Percentiles rank a stretch among this genome's conserved stretches.
Conservation (phyloP, 2,329 filamentous ascomycete species). For the Scopulariopsis brevicaulis region DNA sequence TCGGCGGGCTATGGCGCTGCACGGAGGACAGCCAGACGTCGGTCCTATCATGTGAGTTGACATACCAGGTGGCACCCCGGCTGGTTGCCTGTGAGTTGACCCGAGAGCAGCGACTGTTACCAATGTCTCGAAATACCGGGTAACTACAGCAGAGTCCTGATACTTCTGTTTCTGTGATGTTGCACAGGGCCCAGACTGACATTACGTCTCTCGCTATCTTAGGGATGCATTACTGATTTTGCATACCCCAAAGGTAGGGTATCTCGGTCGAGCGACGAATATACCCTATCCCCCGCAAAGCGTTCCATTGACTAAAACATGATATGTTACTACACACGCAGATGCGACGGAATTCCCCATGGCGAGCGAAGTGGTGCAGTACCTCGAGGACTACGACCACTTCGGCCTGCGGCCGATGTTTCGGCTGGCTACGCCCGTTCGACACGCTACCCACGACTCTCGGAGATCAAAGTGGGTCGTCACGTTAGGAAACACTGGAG, state of each 20-base stretch:
- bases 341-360: slow-evolving; percentile 13
- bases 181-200: neutral
- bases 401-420: slow-evolving; percentile 15
- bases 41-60: slow-evolving; percentile 20
- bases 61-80: neutral
- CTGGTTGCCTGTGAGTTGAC: slow-evolving; percentile 1
- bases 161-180: neutral
- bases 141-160: slow-evolving; percentile 1
- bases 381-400: slow-evolving; percentile 20
- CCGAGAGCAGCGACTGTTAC: slow-evolving; percentile 13
- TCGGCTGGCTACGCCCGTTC: slow-evolving; percentile 14
- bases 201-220: slow-evolving; percentile 2
- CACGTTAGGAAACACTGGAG: slow-evolving; percentile 10
- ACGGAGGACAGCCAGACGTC: slow-evolving; percentile 24
- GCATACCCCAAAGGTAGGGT: slow-evolving; percentile 14
- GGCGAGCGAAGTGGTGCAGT: slow-evolving; percentile 15
- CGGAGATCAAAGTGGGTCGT: slow-evolving; percentile 15
- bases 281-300: no score
- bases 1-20: slow-evolving; percentile 32
- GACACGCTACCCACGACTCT: slow-evolving; percentile 10
- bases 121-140: slow-evolving; percentile 20
- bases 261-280: no score
- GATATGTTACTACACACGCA: neutral
- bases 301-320: no score
- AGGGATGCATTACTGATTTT: slow-evolving; percentile 23